Percentiles rank a stretch among this genome's conserved stretches.
Conservation (phyloP, 2,329 filamentous ascomycete genomes). For the Sarocladiaceae sp. region DNA sequence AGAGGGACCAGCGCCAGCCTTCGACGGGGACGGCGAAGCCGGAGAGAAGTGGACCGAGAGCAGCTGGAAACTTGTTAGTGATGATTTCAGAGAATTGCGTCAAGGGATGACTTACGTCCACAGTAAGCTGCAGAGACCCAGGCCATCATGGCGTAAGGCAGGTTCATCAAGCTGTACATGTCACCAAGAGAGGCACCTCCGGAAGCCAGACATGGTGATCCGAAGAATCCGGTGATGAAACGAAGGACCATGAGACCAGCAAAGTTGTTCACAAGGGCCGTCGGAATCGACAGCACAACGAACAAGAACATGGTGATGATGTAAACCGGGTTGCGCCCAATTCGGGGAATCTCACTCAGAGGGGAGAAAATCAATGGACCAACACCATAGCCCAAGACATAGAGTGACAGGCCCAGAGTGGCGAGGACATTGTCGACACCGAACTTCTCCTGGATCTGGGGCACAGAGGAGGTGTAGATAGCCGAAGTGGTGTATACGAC, state of each 20-base stretch:
- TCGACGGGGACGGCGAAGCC: slow-evolving; percentile 56
- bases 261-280: slow-evolving; percentile 59
- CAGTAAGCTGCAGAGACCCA: slow-evolving; percentile 54
- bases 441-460: slow-evolving; percentile 48
- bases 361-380: slow-evolving; percentile 65
- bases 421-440: slow-evolving; percentile 47
- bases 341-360: slow-evolving; percentile 59
- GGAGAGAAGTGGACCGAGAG: slow-evolving; percentile 56
- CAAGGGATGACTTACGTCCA: slow-evolving; percentile 28
- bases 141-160: slow-evolving; percentile 54
- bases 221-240: slow-evolving; percentile 64
- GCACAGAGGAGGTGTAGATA: slow-evolving; percentile 42
- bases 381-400: slow-evolving; percentile 59
- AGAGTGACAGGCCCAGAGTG: slow-evolving; percentile 56
- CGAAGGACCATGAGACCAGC: slow-evolving; percentile 59
- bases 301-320: slow-evolving; percentile 65
- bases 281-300: slow-evolving; percentile 61
- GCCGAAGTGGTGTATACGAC: slow-evolving; percentile 49
- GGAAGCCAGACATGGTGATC: slow-evolving; percentile 60
- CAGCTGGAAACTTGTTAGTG: slow-evolving; percentile 30
- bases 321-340: slow-evolving; percentile 67
- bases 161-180: slow-evolving; percentile 48
- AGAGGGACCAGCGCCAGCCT: slow-evolving; percentile 61
- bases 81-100: neutral
- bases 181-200: slow-evolving; percentile 48